Evolutionary conservation across 148 eudicot genomes (phyloP).

Genomic region (Spergularia bocconei): DNA sequence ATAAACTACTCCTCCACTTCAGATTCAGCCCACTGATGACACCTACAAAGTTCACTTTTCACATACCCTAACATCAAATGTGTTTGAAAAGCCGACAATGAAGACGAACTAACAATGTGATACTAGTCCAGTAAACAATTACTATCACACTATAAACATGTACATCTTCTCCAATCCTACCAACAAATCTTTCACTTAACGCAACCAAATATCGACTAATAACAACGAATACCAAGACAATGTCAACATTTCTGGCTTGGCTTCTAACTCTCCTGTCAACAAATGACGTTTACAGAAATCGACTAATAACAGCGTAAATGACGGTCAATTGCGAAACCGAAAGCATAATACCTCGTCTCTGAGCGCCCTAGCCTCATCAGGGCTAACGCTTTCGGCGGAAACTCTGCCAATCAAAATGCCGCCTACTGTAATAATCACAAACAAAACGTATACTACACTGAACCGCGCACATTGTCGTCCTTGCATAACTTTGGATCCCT

Average conservation of each 20-base stretch:
- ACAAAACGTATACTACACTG: conserved; percentile 15
- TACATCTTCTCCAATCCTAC: too few relatives aligned
- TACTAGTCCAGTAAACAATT: too few relatives aligned
- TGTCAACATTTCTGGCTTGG: background rate
- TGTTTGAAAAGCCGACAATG: too few relatives aligned
- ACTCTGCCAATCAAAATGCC: conserved; percentile 33
- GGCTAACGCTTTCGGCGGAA: conserved; percentile 63
- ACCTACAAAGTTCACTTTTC: too few relatives aligned
- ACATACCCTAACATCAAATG: too few relatives aligned
- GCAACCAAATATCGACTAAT: too few relatives aligned
- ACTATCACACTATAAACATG: too few relatives aligned
- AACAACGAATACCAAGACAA: too few relatives aligned
- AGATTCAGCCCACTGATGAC: too few relatives aligned
- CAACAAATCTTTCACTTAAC: too few relatives aligned
- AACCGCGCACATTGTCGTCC: conserved; percentile 26
- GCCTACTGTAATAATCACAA: conserved; percentile 23
- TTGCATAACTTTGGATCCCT: conserved; percentile 24
- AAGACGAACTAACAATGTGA: too few relatives aligned
- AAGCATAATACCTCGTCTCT: conserved; percentile 69
- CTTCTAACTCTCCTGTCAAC: background rate
- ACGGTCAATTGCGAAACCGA: background rate
- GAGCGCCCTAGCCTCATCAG: conserved; percentile 69
- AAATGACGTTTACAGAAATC: background rate
- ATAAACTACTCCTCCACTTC: too few relatives aligned
- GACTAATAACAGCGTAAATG: background rate